These are phyloP conservation scores for Atractiella rhizophila DNA, from an alignment of 768 basidiomycete genomes.

Conservation along the genomic window DNA sequence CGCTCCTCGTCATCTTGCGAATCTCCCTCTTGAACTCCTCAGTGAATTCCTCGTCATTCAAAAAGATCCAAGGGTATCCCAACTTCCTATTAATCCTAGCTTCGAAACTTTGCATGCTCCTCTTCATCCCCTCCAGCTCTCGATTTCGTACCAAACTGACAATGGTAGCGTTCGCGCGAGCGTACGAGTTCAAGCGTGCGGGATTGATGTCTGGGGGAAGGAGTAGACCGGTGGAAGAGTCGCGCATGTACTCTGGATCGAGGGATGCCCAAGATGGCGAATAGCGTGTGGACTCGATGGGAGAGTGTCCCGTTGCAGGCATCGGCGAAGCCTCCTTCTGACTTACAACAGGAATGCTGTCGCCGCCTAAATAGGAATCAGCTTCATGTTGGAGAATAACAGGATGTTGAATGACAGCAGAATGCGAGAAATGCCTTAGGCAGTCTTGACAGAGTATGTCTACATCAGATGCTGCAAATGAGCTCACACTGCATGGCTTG, in stretches of 20 bases:
- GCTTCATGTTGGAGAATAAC: no score
- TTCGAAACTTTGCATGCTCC: constrained; percentile 52
- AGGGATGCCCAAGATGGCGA: no score
- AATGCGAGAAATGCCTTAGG: no score
- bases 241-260: constrained; percentile 5
- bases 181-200: constrained; percentile 12
- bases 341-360: no score
- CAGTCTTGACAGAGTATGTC: no score
- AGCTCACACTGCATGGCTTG: no score
- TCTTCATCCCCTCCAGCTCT: constrained; percentile 15
- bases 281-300: no score
- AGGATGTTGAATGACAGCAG: no score
- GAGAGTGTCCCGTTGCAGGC: no score
- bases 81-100: constrained; percentile 59
- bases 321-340: no score
- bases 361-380: no score
- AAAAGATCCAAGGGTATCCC: constrained; percentile 41
- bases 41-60: constrained; percentile 55
- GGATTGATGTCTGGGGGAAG: constrained; percentile 15
- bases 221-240: constrained; percentile 1
- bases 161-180: constrained; percentile 13
- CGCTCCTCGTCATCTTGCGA: constrained; percentile 9
- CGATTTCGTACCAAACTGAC: constrained; percentile 13
- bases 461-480: no score
- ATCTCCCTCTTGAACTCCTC: constrained; percentile 37